phyloP scores from a whole-genome alignment of 1,284 basidiomycete genomes.

The Polyporus tsugae region DNA sequence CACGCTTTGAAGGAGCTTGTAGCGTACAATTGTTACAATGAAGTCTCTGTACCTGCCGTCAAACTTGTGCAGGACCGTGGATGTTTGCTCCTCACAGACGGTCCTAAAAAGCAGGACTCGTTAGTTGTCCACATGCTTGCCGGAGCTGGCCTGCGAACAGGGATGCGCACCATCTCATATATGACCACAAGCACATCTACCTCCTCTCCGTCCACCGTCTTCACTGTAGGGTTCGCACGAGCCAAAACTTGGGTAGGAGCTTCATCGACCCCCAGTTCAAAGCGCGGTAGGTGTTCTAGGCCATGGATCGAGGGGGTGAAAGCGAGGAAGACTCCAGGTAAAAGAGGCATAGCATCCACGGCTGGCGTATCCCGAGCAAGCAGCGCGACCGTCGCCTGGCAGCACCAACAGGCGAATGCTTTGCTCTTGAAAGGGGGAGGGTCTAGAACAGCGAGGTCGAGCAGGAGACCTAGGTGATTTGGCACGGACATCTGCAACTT shows the following conservation, averaged over 20 bases:
- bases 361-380: neutral
- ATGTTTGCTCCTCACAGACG: no score
- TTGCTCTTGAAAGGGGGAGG: neutral
- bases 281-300: neutral
- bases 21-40: no score
- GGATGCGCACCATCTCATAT: neutral
- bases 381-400: neutral
- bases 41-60: no score
- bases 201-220: neutral
- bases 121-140: no score
- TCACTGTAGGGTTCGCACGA: neutral
- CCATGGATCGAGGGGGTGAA: neutral
- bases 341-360: neutral
- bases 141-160: no score
- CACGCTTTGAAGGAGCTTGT: no score
- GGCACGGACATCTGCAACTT: neutral
- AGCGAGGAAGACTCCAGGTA: neutral
- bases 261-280: neutral
- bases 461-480: neutral
- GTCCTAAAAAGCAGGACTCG: no score
- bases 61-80: no score
- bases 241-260: neutral
- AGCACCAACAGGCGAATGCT: neutral
- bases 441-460: neutral
- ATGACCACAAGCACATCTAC: neutral